Percentiles rank a stretch among this genome's conserved stretches.
Conservation (phyloP, 2,329 filamentous ascomycete genomes). For the Grosmannia huntii region DNA sequence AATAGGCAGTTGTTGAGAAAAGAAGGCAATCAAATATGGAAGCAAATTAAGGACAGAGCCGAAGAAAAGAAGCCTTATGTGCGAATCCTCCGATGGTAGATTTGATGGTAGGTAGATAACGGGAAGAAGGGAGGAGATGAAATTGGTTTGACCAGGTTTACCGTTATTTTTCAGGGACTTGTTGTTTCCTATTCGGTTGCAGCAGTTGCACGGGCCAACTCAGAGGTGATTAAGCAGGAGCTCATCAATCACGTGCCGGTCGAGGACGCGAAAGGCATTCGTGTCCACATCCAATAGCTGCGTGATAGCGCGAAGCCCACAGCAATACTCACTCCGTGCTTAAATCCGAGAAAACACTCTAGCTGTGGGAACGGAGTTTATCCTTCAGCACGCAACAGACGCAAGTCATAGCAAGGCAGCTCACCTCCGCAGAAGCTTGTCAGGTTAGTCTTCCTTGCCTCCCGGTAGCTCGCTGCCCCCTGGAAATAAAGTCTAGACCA, state of each 20-base stretch:
- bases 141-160: constrained; percentile 11
- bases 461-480: background rate
- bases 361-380: background rate
- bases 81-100: background rate
- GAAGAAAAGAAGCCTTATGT: constrained; percentile 4
- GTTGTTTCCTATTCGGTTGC: constrained; percentile 7
- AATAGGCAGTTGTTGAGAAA: background rate
- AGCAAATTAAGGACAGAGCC: constrained; percentile 8
- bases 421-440: background rate
- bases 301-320: background rate
- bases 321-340: background rate
- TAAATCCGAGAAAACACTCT: background rate
- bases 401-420: background rate
- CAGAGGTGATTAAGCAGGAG: constrained; percentile 10
- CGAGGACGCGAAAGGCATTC: background rate
- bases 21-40: background rate
- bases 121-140: constrained; percentile 3
- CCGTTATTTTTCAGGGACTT: constrained; percentile 10
- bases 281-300: background rate
- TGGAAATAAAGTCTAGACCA: background rate
- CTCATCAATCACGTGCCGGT: constrained; percentile 6
- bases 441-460: background rate
- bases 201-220: constrained; percentile 10
- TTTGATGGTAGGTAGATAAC: constrained; percentile 3
- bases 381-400: background rate